Percentiles rank a stretch among this genome's conserved stretches.
These are phyloP conservation scores for Diophrys appendiculata DNA, from an alignment of 73 alveolate species.

Conservation along the genomic window DNA sequence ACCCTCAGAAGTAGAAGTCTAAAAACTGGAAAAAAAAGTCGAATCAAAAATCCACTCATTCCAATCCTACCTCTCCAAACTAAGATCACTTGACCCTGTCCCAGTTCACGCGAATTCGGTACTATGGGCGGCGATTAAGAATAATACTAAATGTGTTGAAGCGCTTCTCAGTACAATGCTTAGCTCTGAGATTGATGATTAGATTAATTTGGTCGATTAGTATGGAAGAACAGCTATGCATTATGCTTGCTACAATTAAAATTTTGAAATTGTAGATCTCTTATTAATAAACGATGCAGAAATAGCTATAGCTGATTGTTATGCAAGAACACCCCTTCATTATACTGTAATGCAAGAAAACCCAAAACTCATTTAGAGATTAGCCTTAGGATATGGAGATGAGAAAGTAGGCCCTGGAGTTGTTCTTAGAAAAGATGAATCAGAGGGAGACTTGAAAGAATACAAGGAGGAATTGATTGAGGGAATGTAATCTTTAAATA, in stretches of 20 bases:
- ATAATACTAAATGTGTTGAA: constrained; percentile 34
- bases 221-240: constrained; percentile 30
- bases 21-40: constrained; percentile 2
- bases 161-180: constrained; percentile 43
- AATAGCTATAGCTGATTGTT: constrained; percentile 21
- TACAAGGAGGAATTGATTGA: constrained; percentile 16
- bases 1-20: background rate
- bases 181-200: constrained; percentile 14
- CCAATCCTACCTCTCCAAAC: background rate
- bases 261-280: constrained; percentile 21
- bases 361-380: constrained; percentile 23
- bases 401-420: constrained; percentile 15
- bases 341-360: constrained; percentile 49
- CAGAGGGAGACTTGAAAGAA: constrained; percentile 5
- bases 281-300: constrained; percentile 25
- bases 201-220: background rate
- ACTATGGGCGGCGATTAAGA: constrained; percentile 25
- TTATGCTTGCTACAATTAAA: constrained; percentile 33
- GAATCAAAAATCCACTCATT: background rate
- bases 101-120: constrained; percentile 36
- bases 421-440: background rate
- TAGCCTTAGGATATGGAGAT: constrained; percentile 13
- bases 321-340: constrained; percentile 43
- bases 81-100: constrained; percentile 1
- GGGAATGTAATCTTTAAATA: constrained; percentile 17